phyloP scores from a whole-genome alignment of 306 rosid genomes.

The Alnus rubra region DNA sequence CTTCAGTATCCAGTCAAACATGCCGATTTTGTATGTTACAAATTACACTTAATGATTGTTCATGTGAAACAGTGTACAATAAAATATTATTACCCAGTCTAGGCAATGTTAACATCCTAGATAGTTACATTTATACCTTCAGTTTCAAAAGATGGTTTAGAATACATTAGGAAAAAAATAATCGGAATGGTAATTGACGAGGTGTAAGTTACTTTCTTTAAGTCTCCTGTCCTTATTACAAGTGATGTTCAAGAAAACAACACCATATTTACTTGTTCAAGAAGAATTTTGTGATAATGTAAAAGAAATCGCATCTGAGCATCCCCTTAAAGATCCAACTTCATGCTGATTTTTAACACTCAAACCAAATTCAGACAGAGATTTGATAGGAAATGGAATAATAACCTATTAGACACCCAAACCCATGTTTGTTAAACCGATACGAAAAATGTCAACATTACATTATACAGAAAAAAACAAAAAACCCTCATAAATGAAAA shows the following conservation, averaged over 20 bases:
- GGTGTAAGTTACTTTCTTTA: neutral
- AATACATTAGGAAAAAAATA: neutral
- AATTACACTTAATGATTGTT: neutral
- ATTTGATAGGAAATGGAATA: no score
- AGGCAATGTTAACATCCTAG: neutral
- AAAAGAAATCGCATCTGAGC: neutral
- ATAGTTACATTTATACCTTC: neutral
- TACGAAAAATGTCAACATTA: neutral
- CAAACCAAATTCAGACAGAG: no score
- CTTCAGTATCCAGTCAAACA: conserved; percentile 1
- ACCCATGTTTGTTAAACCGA: neutral
- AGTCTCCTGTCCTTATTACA: neutral
- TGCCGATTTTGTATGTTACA: neutral
- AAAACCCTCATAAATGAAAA: conserved; percentile 5
- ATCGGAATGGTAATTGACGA: neutral
- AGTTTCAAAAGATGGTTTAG: neutral
- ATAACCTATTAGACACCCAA: no score
- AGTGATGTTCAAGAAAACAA: neutral
- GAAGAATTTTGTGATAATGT: neutral
- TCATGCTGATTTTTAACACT: no score
- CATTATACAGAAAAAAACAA: neutral
- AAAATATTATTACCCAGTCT: neutral
- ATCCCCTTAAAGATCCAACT: no score
- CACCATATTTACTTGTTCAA: neutral
- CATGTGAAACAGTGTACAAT: neutral